Conservation (phyloP, 352 stramenopile genomes). For the Peronospora farinosa region DNA sequence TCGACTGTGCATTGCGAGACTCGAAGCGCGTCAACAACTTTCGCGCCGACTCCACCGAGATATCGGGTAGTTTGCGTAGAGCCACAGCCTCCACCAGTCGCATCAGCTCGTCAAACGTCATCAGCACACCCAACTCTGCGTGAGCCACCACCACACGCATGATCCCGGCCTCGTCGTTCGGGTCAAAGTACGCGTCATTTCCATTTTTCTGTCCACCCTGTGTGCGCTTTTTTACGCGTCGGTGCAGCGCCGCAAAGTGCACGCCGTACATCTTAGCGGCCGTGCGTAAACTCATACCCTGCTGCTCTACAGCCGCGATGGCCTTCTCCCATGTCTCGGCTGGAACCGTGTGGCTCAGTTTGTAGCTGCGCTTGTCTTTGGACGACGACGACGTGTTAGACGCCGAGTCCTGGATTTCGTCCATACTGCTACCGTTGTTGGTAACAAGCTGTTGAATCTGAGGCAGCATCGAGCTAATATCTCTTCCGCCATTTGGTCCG, state of each 20-base stretch:
- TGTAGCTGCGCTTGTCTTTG: conserved; percentile 36
- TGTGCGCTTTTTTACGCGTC: conserved; percentile 49
- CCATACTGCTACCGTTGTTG: conserved; percentile 5
- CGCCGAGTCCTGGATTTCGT: conserved; percentile 13
- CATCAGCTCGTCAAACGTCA: conserved; percentile 65
- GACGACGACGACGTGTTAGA: conserved; percentile 12
- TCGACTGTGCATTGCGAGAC: conserved; percentile 44
- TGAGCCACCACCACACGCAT: conserved; percentile 49
- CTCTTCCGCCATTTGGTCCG: not conserved
- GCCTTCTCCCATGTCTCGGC: conserved; percentile 53
- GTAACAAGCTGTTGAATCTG: not conserved
- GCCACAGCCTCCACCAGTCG: conserved; percentile 45
- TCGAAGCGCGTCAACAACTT: conserved; percentile 47
- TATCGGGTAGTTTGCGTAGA: conserved; percentile 50
- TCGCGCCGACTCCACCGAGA: conserved; percentile 47
- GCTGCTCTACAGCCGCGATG: conserved; percentile 46
- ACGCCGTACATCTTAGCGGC: conserved; percentile 44
- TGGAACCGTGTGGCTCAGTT: conserved; percentile 53
- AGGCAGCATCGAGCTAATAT: not conserved
- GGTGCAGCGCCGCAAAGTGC: conserved; percentile 54
- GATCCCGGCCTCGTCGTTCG: conserved; percentile 50
- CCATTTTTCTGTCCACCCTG: conserved; percentile 18
- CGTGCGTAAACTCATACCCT: conserved; percentile 51
- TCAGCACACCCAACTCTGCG: conserved; percentile 52
- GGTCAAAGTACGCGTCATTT: conserved; percentile 35